phyloP scores from a whole-genome alignment of 768 basidiomycete species.

The Trametes coccinea region DNA sequence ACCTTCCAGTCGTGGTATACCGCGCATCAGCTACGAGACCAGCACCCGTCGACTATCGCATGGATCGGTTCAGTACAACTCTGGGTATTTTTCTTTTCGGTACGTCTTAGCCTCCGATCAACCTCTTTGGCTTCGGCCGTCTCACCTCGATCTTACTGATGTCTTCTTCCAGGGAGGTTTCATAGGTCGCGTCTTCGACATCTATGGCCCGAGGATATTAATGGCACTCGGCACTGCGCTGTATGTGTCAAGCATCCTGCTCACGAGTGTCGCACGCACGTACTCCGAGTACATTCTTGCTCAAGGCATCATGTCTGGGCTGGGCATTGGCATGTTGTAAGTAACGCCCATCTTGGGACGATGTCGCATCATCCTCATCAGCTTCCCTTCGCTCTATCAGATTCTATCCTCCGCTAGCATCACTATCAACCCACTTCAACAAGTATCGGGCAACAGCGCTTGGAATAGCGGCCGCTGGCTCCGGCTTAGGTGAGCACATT shows the following conservation, averaged over 20 bases:
- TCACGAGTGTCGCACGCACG: conserved; percentile 57
- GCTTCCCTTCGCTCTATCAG: conserved; percentile 35
- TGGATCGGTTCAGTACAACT: conserved; percentile 66
- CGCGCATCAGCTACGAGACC: conserved; percentile 52
- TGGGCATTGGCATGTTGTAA: conserved; percentile 61
- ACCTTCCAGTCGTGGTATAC: conserved; percentile 71
- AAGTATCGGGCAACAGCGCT: conserved; percentile 69
- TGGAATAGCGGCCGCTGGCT: conserved; percentile 69
- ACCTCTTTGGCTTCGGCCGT: not conserved
- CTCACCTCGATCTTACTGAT: not conserved
- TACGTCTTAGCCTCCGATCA: conserved; percentile 34
- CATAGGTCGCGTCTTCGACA: conserved; percentile 61
- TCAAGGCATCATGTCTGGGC: conserved; percentile 66
- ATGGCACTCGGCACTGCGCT: conserved; percentile 54
- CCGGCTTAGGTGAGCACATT: conserved; percentile 50
- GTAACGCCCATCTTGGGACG: not conserved
- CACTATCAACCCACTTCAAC: conserved; percentile 64
- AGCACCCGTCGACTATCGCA: conserved; percentile 35
- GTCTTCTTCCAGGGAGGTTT: conserved; percentile 52
- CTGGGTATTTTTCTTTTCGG: conserved; percentile 71
- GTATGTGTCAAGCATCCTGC: conserved; percentile 51
- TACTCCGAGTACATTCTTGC: conserved; percentile 63
- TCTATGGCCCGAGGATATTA: conserved; percentile 57
- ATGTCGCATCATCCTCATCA: conserved; percentile 3
- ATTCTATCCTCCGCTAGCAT: conserved; percentile 69